phyloP scores from a whole-genome alignment of 352 stramenopile genomes.

The Phytophthora niederhauseri region DNA sequence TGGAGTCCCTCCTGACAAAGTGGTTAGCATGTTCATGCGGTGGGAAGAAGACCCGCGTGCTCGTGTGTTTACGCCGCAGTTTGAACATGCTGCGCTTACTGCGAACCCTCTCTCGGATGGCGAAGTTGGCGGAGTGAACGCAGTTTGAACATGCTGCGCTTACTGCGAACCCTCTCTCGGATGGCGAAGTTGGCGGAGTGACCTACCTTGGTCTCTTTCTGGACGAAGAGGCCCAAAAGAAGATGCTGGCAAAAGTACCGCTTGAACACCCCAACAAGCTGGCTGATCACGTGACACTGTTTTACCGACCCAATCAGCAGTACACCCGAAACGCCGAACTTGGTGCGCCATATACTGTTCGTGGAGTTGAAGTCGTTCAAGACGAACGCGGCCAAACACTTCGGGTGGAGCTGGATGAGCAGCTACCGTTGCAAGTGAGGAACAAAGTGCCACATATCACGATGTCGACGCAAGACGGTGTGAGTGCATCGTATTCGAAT shows the following conservation, averaged over 20 bases:
- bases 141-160: slow-evolving; percentile 44
- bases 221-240: slow-evolving; percentile 30
- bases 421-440: slow-evolving; percentile 38
- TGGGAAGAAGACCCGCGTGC: slow-evolving; percentile 57
- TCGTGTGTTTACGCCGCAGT: slow-evolving; percentile 47
- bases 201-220: slow-evolving; percentile 69
- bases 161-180: slow-evolving; percentile 54
- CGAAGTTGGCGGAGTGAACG: slow-evolving; percentile 38
- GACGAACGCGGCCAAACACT: slow-evolving; percentile 53
- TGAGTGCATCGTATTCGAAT: slow-evolving; percentile 73
- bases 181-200: slow-evolving; percentile 42
- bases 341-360: slow-evolving; percentile 42
- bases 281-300: slow-evolving; percentile 73
- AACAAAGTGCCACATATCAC: slow-evolving; percentile 77
- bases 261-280: slow-evolving; percentile 44
- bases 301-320: slow-evolving; percentile 58
- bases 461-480: slow-evolving; percentile 48
- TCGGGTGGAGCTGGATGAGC: slow-evolving; percentile 49
- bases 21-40: slow-evolving; percentile 73
- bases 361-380: slow-evolving; percentile 46
- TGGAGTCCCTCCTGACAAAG: slow-evolving; percentile 60
- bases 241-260: slow-evolving; percentile 41
- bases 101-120: slow-evolving; percentile 61
- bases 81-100: slow-evolving; percentile 47
- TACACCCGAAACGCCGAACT: slow-evolving; percentile 57